These are phyloP conservation scores for Kodamaea derodonti DNA, from an alignment of 1,139 yeast genomes.

Conservation along the genomic window DNA sequence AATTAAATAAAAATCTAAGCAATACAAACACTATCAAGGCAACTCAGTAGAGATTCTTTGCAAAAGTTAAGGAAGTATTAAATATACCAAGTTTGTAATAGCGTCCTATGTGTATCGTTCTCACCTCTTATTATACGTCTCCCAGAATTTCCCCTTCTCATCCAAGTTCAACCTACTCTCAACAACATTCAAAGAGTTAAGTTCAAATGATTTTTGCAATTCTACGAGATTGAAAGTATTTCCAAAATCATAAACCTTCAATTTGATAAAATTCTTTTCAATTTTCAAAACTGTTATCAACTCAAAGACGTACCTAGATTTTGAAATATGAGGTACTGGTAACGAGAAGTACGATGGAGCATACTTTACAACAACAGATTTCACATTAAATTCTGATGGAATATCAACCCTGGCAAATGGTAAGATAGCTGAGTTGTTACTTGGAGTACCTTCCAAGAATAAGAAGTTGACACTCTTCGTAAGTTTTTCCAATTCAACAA, in stretches of 20 bases:
- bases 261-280: constrained; percentile 17
- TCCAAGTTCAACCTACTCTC: constrained; percentile 23
- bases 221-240: constrained; percentile 14
- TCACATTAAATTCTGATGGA: constrained; percentile 26
- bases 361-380: constrained; percentile 42
- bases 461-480: constrained; percentile 40
- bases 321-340: constrained; percentile 28
- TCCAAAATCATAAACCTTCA: constrained; percentile 24
- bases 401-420: constrained; percentile 30
- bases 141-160: constrained; percentile 31
- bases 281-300: constrained; percentile 21
- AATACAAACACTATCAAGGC: no score
- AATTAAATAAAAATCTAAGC: no score
- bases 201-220: constrained; percentile 24
- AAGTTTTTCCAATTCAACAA: constrained; percentile 16
- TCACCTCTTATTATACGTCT: constrained; percentile 11
- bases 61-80: neutral
- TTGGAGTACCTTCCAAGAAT: constrained; percentile 66
- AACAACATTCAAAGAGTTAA: constrained; percentile 27
- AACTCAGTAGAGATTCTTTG: no score
- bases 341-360: constrained; percentile 32
- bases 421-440: constrained; percentile 59
- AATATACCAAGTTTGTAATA: neutral
- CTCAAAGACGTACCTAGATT: constrained; percentile 21
- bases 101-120: neutral